These are phyloP conservation scores for Lentinus brumalis DNA, from an alignment of 768 basidiomycete genomes.

Conservation along the genomic window DNA sequence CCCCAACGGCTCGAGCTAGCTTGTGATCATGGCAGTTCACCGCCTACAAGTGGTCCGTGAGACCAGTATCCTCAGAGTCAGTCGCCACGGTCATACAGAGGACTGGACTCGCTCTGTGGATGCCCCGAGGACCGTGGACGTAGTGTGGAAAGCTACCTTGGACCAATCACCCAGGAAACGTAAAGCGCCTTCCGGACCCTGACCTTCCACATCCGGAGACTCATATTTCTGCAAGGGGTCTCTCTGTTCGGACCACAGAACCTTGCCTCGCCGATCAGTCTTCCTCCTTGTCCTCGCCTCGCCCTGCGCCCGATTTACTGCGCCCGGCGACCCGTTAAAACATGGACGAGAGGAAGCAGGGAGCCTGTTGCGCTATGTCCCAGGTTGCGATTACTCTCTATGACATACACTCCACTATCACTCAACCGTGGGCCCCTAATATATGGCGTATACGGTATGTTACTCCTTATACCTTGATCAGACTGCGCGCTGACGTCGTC, in stretches of 20 bases:
- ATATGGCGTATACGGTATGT: slow-evolving; percentile 69
- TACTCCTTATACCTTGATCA: background rate
- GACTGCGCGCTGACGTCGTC: background rate
- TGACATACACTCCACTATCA: slow-evolving; percentile 59
- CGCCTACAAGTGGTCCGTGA: background rate
- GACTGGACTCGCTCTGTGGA: too few species aligned
- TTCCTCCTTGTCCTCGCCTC: background rate
- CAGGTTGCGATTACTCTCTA: slow-evolving; percentile 63
- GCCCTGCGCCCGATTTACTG: background rate
- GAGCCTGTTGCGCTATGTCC: slow-evolving; percentile 33
- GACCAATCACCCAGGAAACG: slow-evolving; percentile 10
- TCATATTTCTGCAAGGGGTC: slow-evolving; percentile 7
- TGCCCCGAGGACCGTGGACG: background rate
- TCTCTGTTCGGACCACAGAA: slow-evolving; percentile 1
- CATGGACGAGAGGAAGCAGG: background rate
- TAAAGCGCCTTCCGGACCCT: slow-evolving; percentile 9
- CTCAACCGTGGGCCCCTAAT: slow-evolving; percentile 78
- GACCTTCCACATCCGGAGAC: slow-evolving; percentile 10
- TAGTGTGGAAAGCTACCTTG: background rate
- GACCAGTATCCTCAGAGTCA: background rate
- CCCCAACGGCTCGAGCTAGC: background rate
- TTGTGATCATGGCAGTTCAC: background rate
- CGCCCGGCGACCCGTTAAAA: background rate
- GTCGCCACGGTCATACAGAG: background rate
- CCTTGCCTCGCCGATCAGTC: slow-evolving; percentile 10